These are phyloP conservation scores for Scedosporium dehoogii DNA, from an alignment of 2,329 filamentous ascomycete genomes.

Conservation along the genomic window DNA sequence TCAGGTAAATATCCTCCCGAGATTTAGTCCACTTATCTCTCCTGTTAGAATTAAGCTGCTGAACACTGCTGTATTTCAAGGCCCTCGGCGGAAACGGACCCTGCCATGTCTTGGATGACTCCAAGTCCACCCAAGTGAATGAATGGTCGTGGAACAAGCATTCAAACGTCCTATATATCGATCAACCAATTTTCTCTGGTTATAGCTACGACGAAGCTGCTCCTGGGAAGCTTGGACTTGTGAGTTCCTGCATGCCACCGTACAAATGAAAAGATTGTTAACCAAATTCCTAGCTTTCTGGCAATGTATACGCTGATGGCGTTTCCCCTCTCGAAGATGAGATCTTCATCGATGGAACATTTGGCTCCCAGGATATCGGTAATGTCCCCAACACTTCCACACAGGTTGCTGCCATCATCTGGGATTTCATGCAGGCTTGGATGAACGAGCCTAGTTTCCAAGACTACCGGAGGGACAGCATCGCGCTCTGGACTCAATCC, in stretches of 20 bases:
- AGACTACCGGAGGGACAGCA: neutral
- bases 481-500: constrained; percentile 4
- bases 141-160: constrained; percentile 57
- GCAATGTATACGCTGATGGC: neutral
- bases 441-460: constrained; percentile 24
- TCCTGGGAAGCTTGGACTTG: constrained; percentile 47
- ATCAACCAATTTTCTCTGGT: constrained; percentile 58
- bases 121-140: constrained; percentile 44
- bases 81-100: constrained; percentile 39
- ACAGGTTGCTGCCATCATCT: constrained; percentile 47
- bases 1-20: constrained; percentile 31
- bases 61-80: neutral
- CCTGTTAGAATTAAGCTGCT: neutral
- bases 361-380: neutral
- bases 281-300: neutral
- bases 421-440: constrained; percentile 57
- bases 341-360: constrained; percentile 10
- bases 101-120: constrained; percentile 39
- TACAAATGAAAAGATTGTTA: neutral
- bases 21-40: constrained; percentile 12
- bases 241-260: constrained; percentile 22
- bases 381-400: constrained; percentile 36
- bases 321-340: neutral
- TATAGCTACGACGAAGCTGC: constrained; percentile 57
- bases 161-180: constrained; percentile 46